A percentile compares a stretch with the other conserved stretches of the same genome.
Conservation (phyloP, 257 asterid genomes). For the Solanum rostratum region DNA sequence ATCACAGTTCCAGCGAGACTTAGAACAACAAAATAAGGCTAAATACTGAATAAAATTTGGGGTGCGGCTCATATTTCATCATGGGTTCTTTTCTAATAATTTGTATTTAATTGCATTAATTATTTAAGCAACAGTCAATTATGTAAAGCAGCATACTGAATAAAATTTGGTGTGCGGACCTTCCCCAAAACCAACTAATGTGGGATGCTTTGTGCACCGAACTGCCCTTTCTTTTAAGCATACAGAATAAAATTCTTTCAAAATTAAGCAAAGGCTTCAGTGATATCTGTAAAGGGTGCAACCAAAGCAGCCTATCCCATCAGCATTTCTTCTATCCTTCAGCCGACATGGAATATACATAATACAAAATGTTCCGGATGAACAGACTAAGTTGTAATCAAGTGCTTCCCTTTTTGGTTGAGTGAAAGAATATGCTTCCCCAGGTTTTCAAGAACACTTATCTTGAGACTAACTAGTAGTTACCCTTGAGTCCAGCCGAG, state of each 20-base stretch:
- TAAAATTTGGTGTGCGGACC: not conserved
- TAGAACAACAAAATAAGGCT: too few relatives aligned
- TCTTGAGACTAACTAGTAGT: not conserved
- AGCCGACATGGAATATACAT: not conserved
- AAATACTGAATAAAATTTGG: too few relatives aligned
- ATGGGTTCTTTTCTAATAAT: not conserved
- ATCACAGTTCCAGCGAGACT: too few relatives aligned
- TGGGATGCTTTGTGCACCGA: not conserved
- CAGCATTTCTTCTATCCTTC: not conserved
- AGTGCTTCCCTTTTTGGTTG: not conserved
- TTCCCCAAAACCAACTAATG: not conserved
- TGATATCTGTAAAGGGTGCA: not conserved
- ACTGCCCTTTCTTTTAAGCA: not conserved
- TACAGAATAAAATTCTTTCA: not conserved
- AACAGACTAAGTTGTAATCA: not conserved
- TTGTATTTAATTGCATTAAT: not conserved
- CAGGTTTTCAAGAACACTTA: not conserved
- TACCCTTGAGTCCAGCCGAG: not conserved
- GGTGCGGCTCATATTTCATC: not conserved
- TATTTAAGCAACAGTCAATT: not conserved
- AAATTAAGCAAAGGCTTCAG: not conserved
- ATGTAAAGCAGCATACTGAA: not conserved
- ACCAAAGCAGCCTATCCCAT: not conserved
- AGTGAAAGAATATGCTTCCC: not conserved
- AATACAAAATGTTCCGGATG: not conserved